A percentile compares a stretch with the other conserved stretches of the same genome.
Evolutionary conservation across 75 land plant species (phyloP).

Genomic region (Ceratopteris richardii): DNA sequence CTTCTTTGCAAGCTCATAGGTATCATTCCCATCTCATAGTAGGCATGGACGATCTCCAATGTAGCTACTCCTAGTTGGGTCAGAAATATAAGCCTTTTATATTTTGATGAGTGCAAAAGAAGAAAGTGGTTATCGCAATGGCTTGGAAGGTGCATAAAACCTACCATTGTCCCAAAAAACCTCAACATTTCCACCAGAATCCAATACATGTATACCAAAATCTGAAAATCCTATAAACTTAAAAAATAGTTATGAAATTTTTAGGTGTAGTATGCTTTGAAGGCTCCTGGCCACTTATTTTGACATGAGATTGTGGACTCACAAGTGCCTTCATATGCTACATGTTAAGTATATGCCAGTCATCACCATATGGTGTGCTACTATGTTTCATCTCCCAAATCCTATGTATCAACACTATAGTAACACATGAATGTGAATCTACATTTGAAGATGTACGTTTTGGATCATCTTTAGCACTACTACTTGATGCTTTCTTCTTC

Average conservation of each 20-base stretch:
- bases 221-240: constrained; percentile 65
- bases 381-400: constrained; percentile 43
- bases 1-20: too few relatives aligned
- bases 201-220: constrained; percentile 46
- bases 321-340: constrained; percentile 19
- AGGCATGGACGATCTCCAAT: too few relatives aligned
- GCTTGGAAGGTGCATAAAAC: constrained; percentile 44
- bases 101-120: constrained; percentile 50
- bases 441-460: too few relatives aligned
- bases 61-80: constrained; percentile 75
- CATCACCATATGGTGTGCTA: constrained; percentile 34
- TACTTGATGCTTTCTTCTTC: too few relatives aligned
- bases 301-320: background rate
- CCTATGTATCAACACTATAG: constrained; percentile 45
- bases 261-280: background rate
- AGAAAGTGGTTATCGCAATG: constrained; percentile 52
- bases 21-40: too few relatives aligned
- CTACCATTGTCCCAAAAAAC: constrained; percentile 73
- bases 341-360: constrained; percentile 32
- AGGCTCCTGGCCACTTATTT: background rate
- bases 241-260: constrained; percentile 28
- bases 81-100: constrained; percentile 71
- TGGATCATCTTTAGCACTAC: too few relatives aligned
- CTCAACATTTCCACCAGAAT: constrained; percentile 42
- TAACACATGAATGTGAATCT: too few relatives aligned